These are phyloP conservation scores for Dioscorea zingiberensis DNA, from an alignment of 106 monocot species.

Conservation along the genomic window DNA sequence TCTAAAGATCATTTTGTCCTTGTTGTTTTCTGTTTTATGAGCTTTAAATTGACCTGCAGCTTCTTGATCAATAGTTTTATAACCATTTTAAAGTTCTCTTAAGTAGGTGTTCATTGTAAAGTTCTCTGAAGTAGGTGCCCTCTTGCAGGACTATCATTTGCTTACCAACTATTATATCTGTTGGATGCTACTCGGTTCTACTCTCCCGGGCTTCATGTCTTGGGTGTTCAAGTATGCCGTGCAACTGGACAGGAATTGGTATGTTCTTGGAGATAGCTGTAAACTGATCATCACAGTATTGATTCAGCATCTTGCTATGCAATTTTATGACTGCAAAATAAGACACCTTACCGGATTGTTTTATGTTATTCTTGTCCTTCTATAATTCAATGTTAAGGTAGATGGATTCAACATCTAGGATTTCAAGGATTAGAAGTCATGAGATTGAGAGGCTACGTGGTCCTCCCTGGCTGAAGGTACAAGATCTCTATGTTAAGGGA, in stretches of 20 bases:
- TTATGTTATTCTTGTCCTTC: not conserved
- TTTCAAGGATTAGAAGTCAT: slow-evolving; percentile 82
- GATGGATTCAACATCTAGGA: slow-evolving; percentile 96
- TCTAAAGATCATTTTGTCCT: no score
- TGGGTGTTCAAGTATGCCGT: slow-evolving; percentile 86
- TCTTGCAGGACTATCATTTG: slow-evolving; percentile 71
- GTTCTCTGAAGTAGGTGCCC: not conserved
- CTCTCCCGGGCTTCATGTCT: slow-evolving; percentile 58
- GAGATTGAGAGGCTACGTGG: slow-evolving; percentile 83
- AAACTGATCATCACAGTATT: no score
- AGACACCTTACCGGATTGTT: no score
- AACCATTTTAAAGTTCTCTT: no score
- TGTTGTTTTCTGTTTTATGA: no score
- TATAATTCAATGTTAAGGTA: slow-evolving; percentile 33
- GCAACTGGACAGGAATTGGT: slow-evolving; percentile 97
- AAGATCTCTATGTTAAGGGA: not conserved
- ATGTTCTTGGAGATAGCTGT: slow-evolving; percentile 2
- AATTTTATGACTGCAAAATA: no score
- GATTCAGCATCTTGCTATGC: no score
- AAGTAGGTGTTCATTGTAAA: no score
- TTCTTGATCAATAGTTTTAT: no score
- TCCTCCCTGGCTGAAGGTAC: slow-evolving; percentile 95
- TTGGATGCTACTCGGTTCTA: slow-evolving; percentile 95
- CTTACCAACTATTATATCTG: slow-evolving; percentile 76
- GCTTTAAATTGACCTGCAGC: no score